A percentile compares a stretch with the other conserved stretches of the same genome.
phyloP scores from a whole-genome alignment of 1,284 basidiomycete genomes.

The Cryptococcus sp. region DNA sequence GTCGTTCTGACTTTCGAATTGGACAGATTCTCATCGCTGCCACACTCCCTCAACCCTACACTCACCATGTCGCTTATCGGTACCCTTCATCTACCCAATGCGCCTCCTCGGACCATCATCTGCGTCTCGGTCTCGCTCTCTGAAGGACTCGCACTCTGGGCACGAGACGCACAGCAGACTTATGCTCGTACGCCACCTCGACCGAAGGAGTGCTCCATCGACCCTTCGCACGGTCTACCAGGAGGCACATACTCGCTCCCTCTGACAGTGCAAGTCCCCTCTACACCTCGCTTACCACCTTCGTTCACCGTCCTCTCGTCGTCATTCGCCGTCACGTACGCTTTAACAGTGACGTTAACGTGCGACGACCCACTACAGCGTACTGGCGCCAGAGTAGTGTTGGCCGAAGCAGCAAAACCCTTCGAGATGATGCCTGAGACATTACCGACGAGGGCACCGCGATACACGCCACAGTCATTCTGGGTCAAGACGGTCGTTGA shows the following conservation, averaged over 20 bases:
- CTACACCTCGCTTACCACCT: slow-evolving; percentile 40
- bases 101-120: slow-evolving; percentile 36
- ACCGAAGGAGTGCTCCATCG: slow-evolving; percentile 19
- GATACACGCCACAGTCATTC: slow-evolving; percentile 25
- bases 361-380: slow-evolving; percentile 32
- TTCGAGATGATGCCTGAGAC: slow-evolving; percentile 48
- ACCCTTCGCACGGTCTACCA: slow-evolving; percentile 33
- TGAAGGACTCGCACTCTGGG: slow-evolving; percentile 44
- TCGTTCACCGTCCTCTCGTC: slow-evolving; percentile 29
- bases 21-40: slow-evolving; percentile 36
- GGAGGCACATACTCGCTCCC: slow-evolving; percentile 46
- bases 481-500: slow-evolving; percentile 23
- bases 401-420: slow-evolving; percentile 29
- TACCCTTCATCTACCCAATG: slow-evolving; percentile 30
- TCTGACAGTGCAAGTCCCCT: slow-evolving; percentile 44
- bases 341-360: slow-evolving; percentile 35
- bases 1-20: slow-evolving; percentile 39
- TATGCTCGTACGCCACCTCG: slow-evolving; percentile 18
- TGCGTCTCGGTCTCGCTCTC: slow-evolving; percentile 42
- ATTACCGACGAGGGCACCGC: slow-evolving; percentile 30
- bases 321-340: slow-evolving; percentile 42
- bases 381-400: slow-evolving; percentile 18
- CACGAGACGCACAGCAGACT: slow-evolving; percentile 38
- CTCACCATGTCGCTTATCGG: slow-evolving; percentile 45
- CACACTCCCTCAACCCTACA: slow-evolving; percentile 34